A percentile compares a stretch with the other conserved stretches of the same genome.
These are phyloP conservation scores for Phlyctochytrium planicorne DNA, from an alignment of 192 early-diverging fungal species.

Conservation along the genomic window DNA sequence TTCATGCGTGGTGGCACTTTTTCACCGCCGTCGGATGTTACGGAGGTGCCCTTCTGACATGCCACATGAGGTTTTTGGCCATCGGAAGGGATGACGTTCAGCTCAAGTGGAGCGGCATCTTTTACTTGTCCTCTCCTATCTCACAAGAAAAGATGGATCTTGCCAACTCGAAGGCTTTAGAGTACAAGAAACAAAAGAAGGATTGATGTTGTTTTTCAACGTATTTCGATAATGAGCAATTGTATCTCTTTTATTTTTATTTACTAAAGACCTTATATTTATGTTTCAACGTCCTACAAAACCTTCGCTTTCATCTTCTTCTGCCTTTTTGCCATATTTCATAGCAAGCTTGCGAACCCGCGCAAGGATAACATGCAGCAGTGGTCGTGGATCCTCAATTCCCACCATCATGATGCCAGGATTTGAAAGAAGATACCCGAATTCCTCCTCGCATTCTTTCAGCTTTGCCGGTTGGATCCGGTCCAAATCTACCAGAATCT, in stretches of 20 bases:
- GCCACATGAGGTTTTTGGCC: conserved; percentile 30
- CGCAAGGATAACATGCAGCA: neutral
- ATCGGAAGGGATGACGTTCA: conserved; percentile 31
- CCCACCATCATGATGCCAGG: neutral
- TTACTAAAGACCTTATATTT: no score
- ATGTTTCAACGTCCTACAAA: no score
- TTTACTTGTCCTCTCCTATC: neutral
- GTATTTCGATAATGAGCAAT: no score
- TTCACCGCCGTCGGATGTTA: conserved; percentile 34
- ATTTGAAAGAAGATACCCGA: neutral
- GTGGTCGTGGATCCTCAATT: neutral
- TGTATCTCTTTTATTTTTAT: no score
- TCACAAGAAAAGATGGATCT: neutral
- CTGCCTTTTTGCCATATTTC: no score
- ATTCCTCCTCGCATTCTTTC: neutral
- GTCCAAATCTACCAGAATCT: neutral
- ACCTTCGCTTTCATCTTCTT: no score
- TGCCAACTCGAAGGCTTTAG: neutral
- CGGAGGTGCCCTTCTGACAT: conserved; percentile 11
- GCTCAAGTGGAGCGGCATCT: conserved; percentile 12
- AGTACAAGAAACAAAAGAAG: no score
- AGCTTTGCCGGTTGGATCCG: neutral
- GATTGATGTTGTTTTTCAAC: no score
- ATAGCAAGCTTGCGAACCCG: neutral
- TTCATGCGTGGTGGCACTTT: conserved; percentile 54